Percentiles rank a stretch among this genome's conserved stretches.
phyloP scores from a whole-genome alignment of 2,329 filamentous ascomycete species.

The Rutstroemia sydowiana region DNA sequence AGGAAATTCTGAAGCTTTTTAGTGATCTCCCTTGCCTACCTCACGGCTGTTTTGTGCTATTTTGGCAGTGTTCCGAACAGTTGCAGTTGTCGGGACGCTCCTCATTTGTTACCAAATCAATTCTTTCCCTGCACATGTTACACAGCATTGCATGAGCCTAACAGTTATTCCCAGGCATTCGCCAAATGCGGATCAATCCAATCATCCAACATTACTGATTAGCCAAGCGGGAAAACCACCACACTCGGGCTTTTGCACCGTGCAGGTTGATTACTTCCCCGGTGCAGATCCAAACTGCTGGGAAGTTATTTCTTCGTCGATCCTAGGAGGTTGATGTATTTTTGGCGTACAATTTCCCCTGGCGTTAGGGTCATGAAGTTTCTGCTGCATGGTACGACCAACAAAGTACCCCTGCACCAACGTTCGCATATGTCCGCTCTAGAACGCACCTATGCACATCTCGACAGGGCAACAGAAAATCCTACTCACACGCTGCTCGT shows the following conservation, averaged over 20 bases:
- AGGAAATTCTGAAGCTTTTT: not conserved
- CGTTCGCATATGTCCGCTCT: conserved; percentile 5
- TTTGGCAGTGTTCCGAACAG: not conserved
- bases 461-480: conserved; percentile 6
- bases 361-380: conserved; percentile 1
- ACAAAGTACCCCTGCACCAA: conserved; percentile 7
- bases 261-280: conserved; percentile 9
- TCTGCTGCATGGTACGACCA: conserved; percentile 8
- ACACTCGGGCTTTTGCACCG: conserved; percentile 5
- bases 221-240: conserved; percentile 2
- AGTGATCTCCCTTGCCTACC: conserved; percentile 3
- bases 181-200: not conserved
- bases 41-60: conserved; percentile 2
- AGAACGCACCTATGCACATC: conserved; percentile 2
- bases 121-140: conserved; percentile 5
- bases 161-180: conserved; percentile 4
- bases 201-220: not conserved
- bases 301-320: conserved; percentile 3
- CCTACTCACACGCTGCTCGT: not conserved
- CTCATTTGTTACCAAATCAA: conserved; percentile 10
- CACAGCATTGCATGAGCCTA: conserved; percentile 4
- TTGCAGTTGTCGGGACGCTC: conserved; percentile 11
- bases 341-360: not conserved
- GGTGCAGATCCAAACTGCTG: conserved; percentile 7
- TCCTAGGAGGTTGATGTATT: not conserved